Percentiles rank a stretch among this genome's conserved stretches.
Conservation (phyloP, 345 rosid genomes). For the Aquilaria yunnanensis region DNA sequence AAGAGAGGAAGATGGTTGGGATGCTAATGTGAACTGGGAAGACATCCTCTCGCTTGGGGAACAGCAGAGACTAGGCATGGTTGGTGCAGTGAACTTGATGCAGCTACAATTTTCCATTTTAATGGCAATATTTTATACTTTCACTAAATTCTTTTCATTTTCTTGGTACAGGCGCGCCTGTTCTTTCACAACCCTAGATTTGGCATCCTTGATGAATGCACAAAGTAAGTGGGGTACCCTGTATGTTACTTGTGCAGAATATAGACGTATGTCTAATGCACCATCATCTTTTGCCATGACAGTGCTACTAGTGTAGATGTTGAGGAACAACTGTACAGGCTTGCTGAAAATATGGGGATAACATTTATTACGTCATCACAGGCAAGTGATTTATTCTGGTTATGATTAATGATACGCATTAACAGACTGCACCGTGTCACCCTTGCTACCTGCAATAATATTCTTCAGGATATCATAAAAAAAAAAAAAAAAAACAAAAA, state of each 20-base stretch:
- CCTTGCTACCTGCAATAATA: too few species aligned
- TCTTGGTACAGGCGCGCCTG: conserved; percentile 64
- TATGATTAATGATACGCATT: background rate
- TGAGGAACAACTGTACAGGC: conserved; percentile 89
- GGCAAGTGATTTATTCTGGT: conserved; percentile 31
- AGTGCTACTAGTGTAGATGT: conserved; percentile 97
- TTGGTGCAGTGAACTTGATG: conserved; percentile 21
- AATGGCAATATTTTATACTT: background rate
- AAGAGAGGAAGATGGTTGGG: conserved; percentile 85
- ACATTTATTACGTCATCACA: conserved; percentile 93
- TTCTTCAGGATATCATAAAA: too few species aligned
- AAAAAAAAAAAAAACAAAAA: too few species aligned
- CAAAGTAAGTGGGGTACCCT: conserved; percentile 54
- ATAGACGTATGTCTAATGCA: background rate
- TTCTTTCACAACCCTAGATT: conserved; percentile 92
- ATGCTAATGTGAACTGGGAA: conserved; percentile 80
- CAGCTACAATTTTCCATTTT: background rate
- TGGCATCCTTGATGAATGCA: conserved; percentile 97
- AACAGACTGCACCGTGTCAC: too few species aligned
- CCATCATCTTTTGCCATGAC: conserved; percentile 15
- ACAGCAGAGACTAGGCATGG: conserved; percentile 99
- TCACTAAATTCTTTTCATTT: background rate
- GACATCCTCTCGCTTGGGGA: conserved; percentile 95
- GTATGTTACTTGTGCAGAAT: background rate
- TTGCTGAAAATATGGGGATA: conserved; percentile 77